phyloP scores from a whole-genome alignment of 1,284 basidiomycete species.

The Ceratobasidium theobromae region DNA sequence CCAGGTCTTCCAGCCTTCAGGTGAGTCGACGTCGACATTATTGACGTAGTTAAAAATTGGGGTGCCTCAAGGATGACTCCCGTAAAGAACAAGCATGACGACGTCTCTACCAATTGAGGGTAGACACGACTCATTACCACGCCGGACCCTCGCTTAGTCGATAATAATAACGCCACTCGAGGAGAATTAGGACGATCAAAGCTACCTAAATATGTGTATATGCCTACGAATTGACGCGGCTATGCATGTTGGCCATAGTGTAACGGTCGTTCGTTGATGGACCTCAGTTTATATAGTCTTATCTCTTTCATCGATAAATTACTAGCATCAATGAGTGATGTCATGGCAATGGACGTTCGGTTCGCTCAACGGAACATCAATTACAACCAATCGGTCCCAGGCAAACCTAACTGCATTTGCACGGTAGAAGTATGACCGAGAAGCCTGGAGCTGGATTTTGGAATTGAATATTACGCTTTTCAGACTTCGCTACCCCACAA shows the following conservation, averaged over 20 bases:
- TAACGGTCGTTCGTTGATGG: too few species aligned
- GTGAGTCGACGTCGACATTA: not conserved
- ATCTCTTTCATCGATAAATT: not conserved
- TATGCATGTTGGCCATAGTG: not conserved
- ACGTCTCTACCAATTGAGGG: not conserved
- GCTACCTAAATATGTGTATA: conserved; percentile 12
- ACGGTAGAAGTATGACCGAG: too few species aligned
- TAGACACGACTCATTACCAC: not conserved
- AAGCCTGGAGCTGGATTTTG: too few species aligned
- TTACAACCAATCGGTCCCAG: too few species aligned
- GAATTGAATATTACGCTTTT: not conserved
- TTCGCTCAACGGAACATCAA: too few species aligned
- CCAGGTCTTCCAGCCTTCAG: too few species aligned
- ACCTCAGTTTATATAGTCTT: not conserved
- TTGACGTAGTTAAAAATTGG: conserved; percentile 11
- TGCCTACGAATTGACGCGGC: not conserved
- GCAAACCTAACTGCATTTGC: not conserved
- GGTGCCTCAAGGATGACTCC: conserved; percentile 12
- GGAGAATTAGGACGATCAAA: conserved; percentile 12
- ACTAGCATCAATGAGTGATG: not conserved
- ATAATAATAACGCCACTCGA: too few species aligned
- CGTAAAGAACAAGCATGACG: not conserved
- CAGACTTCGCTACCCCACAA: not conserved
- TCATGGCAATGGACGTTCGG: too few species aligned
- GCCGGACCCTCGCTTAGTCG: too few species aligned